Evolutionary conservation across 192 early-diverging fungal species (phyloP), one percentile per base, ranked within the genome.

Genomic region (Linderina pennispora): DNA sequence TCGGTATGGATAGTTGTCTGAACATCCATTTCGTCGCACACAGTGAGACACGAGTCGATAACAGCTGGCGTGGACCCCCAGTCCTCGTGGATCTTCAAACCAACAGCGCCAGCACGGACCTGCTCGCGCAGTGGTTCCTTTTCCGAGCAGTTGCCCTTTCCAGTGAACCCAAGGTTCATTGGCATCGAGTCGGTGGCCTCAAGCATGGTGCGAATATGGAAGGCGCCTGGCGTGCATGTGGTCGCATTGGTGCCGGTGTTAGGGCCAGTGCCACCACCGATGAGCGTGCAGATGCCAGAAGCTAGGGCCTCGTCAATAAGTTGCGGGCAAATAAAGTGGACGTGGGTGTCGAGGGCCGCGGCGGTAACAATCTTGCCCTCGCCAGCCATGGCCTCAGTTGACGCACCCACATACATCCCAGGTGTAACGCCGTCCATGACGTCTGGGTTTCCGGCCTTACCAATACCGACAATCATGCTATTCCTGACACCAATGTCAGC

Each of bases 371-470:
- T 95, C 45, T 78, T 70, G 33, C 90, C 86, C 62, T 98, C 95
- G 37, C 83, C 92, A 5, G 91, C 85, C 53, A 95, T 76, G 2
- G 89, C 91, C 59, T 98, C 95, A 5, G 95, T 98, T 7, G 83
- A 73, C 2, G 81, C 81, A 37, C 95, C 95, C 24, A 92, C 82
- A 21, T 83, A 59, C 91, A 98, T 91, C 7, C 89, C 89, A 13
- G 82, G 80, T 19, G 85, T 86, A 8, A 98, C 88, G 14, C 83
- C 87, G 10, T 89, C 87, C 92, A 96, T 96, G n/a, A 93, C 84
- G 59, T 94, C 88, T 3, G 95, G 93, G 63, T 98, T 98, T 16
- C 93, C 95, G 22, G 95, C 89, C 63, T 98, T 98, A 33, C 93
- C 94, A 43, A 98, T 96, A 11, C 87, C 90, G n/a, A 67, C 74